Conservation (phyloP, 768 basidiomycete species). For the Suillus brevipes region DNA sequence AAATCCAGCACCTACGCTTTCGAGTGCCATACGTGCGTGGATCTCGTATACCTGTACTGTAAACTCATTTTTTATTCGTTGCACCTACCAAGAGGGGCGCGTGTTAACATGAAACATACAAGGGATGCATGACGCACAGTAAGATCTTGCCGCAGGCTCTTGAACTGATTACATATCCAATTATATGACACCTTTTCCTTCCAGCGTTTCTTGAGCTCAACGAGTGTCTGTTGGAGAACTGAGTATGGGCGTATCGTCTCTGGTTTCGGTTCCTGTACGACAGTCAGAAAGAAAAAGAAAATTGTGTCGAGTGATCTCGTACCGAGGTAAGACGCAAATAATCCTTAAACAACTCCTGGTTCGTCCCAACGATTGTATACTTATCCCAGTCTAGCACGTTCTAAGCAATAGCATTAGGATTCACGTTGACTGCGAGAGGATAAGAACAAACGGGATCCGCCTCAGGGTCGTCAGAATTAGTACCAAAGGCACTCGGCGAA, state of each 20-base stretch:
- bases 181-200: constrained; percentile 69
- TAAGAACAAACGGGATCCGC: constrained; percentile 59
- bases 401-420: constrained; percentile 41
- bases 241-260: constrained; percentile 89
- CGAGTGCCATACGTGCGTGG: constrained; percentile 95
- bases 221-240: constrained; percentile 81
- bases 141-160: constrained; percentile 94
- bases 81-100: constrained; percentile 60
- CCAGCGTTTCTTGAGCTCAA: constrained; percentile 88
- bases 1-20: constrained; percentile 58
- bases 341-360: constrained; percentile 88
- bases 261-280: constrained; percentile 88
- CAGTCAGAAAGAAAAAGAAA: constrained; percentile 4
- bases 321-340: constrained; percentile 93
- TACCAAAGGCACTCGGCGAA: constrained; percentile 50
- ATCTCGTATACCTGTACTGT: constrained; percentile 98
- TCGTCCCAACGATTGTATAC: constrained; percentile 92
- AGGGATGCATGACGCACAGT: constrained; percentile 63
- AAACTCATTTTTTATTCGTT: constrained; percentile 98
- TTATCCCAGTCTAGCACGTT: constrained; percentile 97
- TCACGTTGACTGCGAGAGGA: constrained; percentile 4
- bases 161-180: constrained; percentile 98
- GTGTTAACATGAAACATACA: constrained; percentile 14
- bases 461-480: constrained; percentile 65
- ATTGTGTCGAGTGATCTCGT: constrained; percentile 20